These are phyloP conservation scores for Rhododendron mucronatum DNA, from an alignment of 148 eudicot genomes.

Conservation along the genomic window DNA sequence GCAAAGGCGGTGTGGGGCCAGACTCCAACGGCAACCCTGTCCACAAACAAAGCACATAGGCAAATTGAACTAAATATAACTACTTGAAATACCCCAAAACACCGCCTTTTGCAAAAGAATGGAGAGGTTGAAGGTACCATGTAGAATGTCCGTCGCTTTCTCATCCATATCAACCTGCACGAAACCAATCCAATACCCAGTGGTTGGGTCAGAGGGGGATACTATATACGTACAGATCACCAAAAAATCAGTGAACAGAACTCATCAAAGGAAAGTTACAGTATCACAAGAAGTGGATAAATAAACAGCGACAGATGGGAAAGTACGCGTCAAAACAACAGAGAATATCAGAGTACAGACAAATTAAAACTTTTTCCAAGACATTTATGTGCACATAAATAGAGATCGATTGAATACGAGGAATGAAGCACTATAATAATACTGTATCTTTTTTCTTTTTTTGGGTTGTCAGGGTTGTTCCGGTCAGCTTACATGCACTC, in stretches of 20 bases:
- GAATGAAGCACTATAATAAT: slow-evolving; percentile 7
- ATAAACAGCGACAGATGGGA: slow-evolving; percentile 9
- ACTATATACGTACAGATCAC: neutral
- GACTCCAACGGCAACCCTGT: slow-evolving; percentile 54
- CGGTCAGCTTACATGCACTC: too few species aligned
- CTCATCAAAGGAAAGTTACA: slow-evolving; percentile 15
- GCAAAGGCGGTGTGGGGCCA: slow-evolving; percentile 87
- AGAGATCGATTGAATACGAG: slow-evolving; percentile 9
- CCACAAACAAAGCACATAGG: slow-evolving; percentile 28
- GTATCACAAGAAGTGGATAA: neutral
- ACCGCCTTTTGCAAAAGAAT: slow-evolving; percentile 12
- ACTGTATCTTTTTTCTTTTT: neutral
- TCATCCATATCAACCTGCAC: slow-evolving; percentile 55
- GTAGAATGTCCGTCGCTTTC: slow-evolving; percentile 59
- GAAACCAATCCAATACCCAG: slow-evolving; percentile 22
- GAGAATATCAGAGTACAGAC: slow-evolving; percentile 34
- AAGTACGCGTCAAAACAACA: slow-evolving; percentile 20
- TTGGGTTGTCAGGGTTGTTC: too few species aligned
- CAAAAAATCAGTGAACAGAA: neutral
- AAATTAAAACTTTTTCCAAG: slow-evolving; percentile 33
- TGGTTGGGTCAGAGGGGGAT: neutral
- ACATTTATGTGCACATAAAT: slow-evolving; percentile 13
- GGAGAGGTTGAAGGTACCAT: slow-evolving; percentile 40
- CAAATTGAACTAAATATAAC: slow-evolving; percentile 11
- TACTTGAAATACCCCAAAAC: slow-evolving; percentile 4